These are phyloP conservation scores for Colletotrichum aenigma DNA, from an alignment of 2,329 filamentous ascomycete species.

Conservation along the genomic window DNA sequence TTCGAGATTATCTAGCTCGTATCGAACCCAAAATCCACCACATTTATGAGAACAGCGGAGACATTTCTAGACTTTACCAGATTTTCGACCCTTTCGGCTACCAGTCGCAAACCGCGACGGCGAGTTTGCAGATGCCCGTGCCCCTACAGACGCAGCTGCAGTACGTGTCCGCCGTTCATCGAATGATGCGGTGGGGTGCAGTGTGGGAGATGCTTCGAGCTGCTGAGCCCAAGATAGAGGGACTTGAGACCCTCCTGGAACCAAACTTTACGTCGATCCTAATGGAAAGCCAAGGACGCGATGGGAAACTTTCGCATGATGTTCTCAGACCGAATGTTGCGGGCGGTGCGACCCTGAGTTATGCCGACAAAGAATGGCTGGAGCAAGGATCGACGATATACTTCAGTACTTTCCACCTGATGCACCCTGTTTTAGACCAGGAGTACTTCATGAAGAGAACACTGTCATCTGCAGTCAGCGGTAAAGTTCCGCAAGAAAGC, in stretches of 20 bases:
- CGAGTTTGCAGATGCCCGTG: constrained; percentile 22
- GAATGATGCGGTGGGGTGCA: constrained; percentile 19
- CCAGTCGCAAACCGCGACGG: not conserved
- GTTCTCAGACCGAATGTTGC: not conserved
- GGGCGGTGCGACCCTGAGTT: not conserved
- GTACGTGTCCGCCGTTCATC: constrained; percentile 12
- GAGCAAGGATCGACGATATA: constrained; percentile 55
- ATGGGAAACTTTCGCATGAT: not conserved
- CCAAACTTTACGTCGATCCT: not conserved
- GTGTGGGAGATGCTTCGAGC: constrained; percentile 17
- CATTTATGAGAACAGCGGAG: not conserved
- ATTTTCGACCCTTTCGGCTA: not conserved
- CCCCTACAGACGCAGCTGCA: not conserved
- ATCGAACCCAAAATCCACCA: constrained; percentile 61
- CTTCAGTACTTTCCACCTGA: constrained; percentile 64
- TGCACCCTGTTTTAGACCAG: constrained; percentile 64
- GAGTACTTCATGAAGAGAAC: constrained; percentile 54
- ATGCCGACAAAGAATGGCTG: constrained; percentile 44
- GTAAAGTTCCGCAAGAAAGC: constrained; percentile 52
- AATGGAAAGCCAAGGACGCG: constrained; percentile 4
- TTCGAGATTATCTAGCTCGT: constrained; percentile 58
- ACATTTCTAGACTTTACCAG: not conserved
- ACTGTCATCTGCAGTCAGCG: constrained; percentile 47
- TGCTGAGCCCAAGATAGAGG: not conserved
- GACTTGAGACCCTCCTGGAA: not conserved